Conservation (phyloP, 345 rosid genomes). For the Ricinus communis region DNA sequence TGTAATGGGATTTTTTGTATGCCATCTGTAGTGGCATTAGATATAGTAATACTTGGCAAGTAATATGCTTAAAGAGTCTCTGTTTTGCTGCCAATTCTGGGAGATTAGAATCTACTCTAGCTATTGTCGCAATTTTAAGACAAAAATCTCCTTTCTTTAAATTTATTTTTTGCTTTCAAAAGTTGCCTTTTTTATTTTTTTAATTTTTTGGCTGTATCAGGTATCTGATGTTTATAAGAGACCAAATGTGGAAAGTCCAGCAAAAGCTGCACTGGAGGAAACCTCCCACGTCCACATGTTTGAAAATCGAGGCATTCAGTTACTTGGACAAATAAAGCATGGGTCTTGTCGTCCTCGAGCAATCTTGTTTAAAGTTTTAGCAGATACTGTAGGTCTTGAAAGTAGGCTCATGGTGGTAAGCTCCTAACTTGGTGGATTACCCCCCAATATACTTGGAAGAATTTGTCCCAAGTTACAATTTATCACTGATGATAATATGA, state of each 20-base stretch:
- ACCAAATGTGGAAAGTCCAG: constrained; percentile 72
- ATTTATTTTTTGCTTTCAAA: background rate
- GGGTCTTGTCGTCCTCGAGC: constrained; percentile 95
- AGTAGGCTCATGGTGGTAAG: constrained; percentile 96
- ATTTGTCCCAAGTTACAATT: background rate
- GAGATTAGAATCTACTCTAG: background rate
- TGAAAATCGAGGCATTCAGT: constrained; percentile 75
- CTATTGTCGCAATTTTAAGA: background rate
- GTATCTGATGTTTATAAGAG: constrained; percentile 88
- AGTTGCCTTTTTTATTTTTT: constrained; percentile 5
- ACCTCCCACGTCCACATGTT: constrained; percentile 48
- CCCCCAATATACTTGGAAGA: too few relatives aligned
- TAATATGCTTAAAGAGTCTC: background rate
- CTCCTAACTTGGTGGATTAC: constrained; percentile 16
- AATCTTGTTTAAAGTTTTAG: constrained; percentile 86
- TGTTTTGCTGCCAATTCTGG: background rate
- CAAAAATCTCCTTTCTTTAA: background rate
- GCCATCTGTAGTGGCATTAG: background rate
- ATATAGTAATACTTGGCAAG: background rate
- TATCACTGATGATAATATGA: constrained; percentile 2
- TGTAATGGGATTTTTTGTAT: background rate
- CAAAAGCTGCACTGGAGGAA: constrained; percentile 73
- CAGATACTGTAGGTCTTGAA: constrained; percentile 91
- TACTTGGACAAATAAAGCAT: constrained; percentile 92
- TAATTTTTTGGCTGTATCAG: constrained; percentile 41